Evolutionary conservation across 768 basidiomycete genomes (phyloP), one percentile per base, ranked within the genome.

Genomic region (Cyathus striatus): DNA sequence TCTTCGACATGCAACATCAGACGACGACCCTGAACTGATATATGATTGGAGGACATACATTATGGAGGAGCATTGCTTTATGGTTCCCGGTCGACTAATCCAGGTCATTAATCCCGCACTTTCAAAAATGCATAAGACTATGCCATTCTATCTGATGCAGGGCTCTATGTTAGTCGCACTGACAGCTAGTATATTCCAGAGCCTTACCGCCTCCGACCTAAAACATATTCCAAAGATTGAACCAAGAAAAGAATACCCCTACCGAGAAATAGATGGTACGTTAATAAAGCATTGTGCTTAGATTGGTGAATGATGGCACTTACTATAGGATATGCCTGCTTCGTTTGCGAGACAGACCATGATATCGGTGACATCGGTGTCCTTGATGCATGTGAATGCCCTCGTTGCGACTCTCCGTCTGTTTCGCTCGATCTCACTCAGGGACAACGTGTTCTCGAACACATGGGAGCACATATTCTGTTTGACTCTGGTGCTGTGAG

Each of bases 381-480:
- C 2, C 22, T 36, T 21, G 41, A 36, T 18, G 42, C 44, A 6
- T 34, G 38, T 0, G 44, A 46, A n/a, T 57, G 57, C 41, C 41
- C 43, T 1, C 24, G 14, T 5, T 51, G 51, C n/a, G n/a, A n/a
- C 45, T 24, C 41, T 10, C 47, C 49, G 3, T n/a, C 47, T 3
- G 5, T 52, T 3, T 23, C 39, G 16, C 48, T 52, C 5, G 45
- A 53, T 37, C 40, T 46, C 14, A 25, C 42, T 3, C 45, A 54
- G 36, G 49, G 42, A 23, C 57, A 50, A 17, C 46, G 46, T 1
- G 44, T 63, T 0, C 47, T 64, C 3, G 49, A 58, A 12, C 63
- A 64, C 32, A 52, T 56, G 2, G 59, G 50, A 3, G 41, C 54
- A 3, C 61, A 63, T 45, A 55, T 62, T 23, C 56, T 60, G 12